Conservation (phyloP, 257 asterid species). For the Solanum gracilifrons region DNA sequence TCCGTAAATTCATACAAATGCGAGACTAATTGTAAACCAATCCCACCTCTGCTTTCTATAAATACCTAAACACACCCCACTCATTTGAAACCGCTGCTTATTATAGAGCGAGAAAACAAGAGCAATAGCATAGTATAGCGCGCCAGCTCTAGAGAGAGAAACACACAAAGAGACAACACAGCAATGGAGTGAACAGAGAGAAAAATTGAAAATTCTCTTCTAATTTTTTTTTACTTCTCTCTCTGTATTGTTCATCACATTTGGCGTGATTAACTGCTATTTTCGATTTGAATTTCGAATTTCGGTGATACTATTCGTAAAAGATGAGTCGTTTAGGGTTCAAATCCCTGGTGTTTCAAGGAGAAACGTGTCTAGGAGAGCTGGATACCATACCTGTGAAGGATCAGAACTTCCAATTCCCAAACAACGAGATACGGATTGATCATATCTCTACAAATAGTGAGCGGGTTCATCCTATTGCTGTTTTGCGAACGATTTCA, state of each 20-base stretch:
- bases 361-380: conserved; percentile 70
- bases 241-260: neutral
- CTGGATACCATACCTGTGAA: conserved; percentile 50
- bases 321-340: conserved; percentile 88
- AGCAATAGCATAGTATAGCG: neutral
- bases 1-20: conserved; percentile 19
- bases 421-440: conserved; percentile 84
- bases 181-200: conserved; percentile 2
- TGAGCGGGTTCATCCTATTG: conserved; percentile 77
- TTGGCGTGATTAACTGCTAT: neutral
- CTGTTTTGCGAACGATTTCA: conserved; percentile 70
- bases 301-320: neutral
- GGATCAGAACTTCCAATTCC: conserved; percentile 59
- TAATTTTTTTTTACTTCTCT: neutral
- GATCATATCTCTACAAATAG: conserved; percentile 50
- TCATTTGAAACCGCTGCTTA: conserved; percentile 47
- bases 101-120: conserved; percentile 10
- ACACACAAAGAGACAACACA: conserved; percentile 10
- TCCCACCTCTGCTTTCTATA: conserved; percentile 25
- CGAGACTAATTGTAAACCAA: conserved; percentile 10
- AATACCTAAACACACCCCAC: conserved; percentile 20
- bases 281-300: neutral
- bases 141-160: conserved; percentile 20
- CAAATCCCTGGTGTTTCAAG: conserved; percentile 63
- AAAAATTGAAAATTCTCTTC: neutral